phyloP scores from a whole-genome alignment of 2,329 filamentous ascomycete species.

The Fusarium subtropicale region DNA sequence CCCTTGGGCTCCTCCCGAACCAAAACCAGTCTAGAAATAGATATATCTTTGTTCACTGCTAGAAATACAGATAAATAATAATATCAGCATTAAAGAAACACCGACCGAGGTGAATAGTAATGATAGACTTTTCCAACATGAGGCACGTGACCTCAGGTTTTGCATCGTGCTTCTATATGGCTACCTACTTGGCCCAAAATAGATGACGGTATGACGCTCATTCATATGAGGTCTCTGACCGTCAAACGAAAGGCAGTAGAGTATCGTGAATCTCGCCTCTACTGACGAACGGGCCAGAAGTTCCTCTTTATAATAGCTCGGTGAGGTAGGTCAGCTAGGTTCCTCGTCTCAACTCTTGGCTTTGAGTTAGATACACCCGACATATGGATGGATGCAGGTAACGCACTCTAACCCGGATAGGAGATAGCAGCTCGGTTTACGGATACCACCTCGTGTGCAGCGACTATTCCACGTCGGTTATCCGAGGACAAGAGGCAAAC shows the following conservation, averaged over 20 bases:
- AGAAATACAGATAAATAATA: not conserved
- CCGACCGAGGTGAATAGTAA: not conserved
- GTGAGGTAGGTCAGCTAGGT: conserved; percentile 1
- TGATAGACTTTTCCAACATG: not conserved
- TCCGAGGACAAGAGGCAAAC: conserved; percentile 27
- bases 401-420: conserved; percentile 33
- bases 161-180: conserved; percentile 2
- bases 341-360: conserved; percentile 4
- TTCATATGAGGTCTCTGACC: not conserved
- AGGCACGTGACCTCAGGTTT: conserved; percentile 19
- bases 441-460: conserved; percentile 11
- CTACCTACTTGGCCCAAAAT: not conserved
- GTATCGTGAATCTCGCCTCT: not conserved
- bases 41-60: too few species aligned
- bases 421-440: conserved; percentile 37
- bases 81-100: not conserved
- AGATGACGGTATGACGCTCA: not conserved
- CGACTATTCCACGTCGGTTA: conserved; percentile 33
- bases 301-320: conserved; percentile 20
- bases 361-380: conserved; percentile 9
- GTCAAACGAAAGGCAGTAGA: not conserved
- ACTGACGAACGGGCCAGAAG: not conserved
- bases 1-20: not conserved
- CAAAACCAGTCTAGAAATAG: not conserved
- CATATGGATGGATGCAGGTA: conserved; percentile 33